phyloP scores from a whole-genome alignment of 208 protist species.

The Strigomonas culicis region DNA sequence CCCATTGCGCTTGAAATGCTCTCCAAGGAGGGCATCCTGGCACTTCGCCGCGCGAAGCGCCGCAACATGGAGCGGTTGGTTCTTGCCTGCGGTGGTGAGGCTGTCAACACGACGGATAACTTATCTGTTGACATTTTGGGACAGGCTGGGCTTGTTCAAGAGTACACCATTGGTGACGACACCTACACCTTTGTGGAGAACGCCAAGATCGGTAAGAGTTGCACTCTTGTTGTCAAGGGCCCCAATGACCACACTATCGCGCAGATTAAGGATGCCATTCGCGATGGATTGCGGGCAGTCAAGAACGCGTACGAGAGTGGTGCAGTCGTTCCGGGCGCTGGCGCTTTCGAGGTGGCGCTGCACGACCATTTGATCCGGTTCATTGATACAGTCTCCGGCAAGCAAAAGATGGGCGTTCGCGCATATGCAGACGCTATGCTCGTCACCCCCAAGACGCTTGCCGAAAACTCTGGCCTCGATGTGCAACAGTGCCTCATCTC shows the following conservation, averaged over 20 bases:
- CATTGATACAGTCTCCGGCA: slow-evolving; percentile 75
- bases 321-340: slow-evolving; percentile 96
- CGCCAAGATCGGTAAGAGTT: slow-evolving; percentile 94
- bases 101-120: slow-evolving; percentile 98
- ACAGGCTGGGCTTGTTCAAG: slow-evolving; percentile 97
- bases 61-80: slow-evolving; percentile 99
- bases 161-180: slow-evolving; percentile 98
- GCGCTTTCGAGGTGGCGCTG: slow-evolving; percentile 97
- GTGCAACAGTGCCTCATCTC: slow-evolving; percentile 95
- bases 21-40: slow-evolving; percentile 98
- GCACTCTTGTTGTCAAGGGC: slow-evolving; percentile 99
- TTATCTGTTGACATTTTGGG: slow-evolving; percentile 94
- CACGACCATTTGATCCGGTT: slow-evolving; percentile 93
- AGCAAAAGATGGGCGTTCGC: slow-evolving; percentile 97
- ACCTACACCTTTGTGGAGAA: slow-evolving; percentile 99
- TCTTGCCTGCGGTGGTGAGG: slow-evolving; percentile 96
- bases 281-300: slow-evolving; percentile 99
- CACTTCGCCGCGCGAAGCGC: slow-evolving; percentile 98
- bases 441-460: slow-evolving; percentile 98
- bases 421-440: slow-evolving; percentile 99
- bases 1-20: slow-evolving; percentile 99
- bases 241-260: slow-evolving; percentile 99
- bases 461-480: slow-evolving; percentile 98
- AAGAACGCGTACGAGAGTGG: slow-evolving; percentile 98
- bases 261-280: slow-evolving; percentile 99